A percentile compares a stretch with the other conserved stretches of the same genome.
phyloP scores from a whole-genome alignment of 139 green algal species.

The Raphidocelis subcapitata region DNA sequence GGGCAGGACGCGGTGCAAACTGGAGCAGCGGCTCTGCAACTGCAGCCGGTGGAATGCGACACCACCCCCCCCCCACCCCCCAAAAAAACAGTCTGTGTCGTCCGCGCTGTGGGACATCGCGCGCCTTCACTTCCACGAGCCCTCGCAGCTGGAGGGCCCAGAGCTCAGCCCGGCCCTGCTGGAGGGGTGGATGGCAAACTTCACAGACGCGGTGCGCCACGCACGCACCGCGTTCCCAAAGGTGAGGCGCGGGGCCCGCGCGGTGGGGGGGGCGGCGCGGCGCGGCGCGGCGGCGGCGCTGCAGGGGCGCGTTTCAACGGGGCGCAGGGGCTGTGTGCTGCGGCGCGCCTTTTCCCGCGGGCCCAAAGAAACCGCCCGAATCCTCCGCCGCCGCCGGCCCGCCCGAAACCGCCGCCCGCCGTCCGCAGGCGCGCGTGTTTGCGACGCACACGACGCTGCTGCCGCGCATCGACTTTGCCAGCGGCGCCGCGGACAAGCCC shows the following conservation, averaged over 20 bases:
- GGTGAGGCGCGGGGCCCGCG: conserved; percentile 8
- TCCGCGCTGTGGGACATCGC: conserved; percentile 31
- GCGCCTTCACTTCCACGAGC: conserved; percentile 26
- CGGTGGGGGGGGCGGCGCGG: too few species aligned
- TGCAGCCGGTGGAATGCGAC: too few species aligned
- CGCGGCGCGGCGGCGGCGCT: too few species aligned
- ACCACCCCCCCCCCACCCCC: neutral
- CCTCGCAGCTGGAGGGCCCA: conserved; percentile 2
- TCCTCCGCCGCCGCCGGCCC: too few species aligned
- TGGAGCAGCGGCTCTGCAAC: too few species aligned
- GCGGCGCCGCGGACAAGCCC: conserved; percentile 16
- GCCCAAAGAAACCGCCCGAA: too few species aligned
- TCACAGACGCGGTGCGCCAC: conserved; percentile 19
- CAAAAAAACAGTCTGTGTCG: conserved; percentile 16
- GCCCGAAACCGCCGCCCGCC: too few species aligned
- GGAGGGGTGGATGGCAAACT: conserved; percentile 21
- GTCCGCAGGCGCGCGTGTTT: conserved; percentile 15
- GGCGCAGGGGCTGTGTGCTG: too few species aligned
- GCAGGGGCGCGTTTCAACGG: too few species aligned
- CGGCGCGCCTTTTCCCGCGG: too few species aligned
- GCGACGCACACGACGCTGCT: conserved; percentile 33
- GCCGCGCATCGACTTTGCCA: neutral
- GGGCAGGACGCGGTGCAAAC: neutral
- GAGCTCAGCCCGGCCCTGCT: conserved; percentile 6
- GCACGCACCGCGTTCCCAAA: conserved; percentile 13